Conservation (phyloP, 768 basidiomycete genomes). For the Suillus alpinus region DNA sequence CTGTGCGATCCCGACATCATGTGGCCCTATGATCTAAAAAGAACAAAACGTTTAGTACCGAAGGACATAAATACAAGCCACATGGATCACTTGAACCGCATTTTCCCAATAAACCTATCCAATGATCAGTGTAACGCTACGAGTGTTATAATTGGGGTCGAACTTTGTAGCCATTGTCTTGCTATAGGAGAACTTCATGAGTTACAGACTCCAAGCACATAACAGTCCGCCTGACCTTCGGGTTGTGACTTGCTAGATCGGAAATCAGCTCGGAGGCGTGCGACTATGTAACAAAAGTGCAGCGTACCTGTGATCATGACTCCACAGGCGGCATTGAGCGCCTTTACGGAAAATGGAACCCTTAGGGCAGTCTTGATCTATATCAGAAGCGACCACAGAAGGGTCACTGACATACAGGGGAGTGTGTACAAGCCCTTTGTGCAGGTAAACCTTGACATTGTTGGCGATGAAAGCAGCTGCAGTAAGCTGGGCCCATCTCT, state of each 20-base stretch:
- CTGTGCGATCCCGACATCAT: constrained; percentile 73
- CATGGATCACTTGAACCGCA: constrained; percentile 61
- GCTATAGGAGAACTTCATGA: constrained; percentile 33
- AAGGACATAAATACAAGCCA: neutral
- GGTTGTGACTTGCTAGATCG: constrained; percentile 76
- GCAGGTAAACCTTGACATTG: constrained; percentile 67
- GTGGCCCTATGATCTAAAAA: constrained; percentile 75
- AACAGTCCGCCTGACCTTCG: constrained; percentile 52
- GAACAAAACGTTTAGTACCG: neutral
- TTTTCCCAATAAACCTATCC: constrained; percentile 86
- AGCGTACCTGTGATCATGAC: constrained; percentile 84
- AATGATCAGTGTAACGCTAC: constrained; percentile 2
- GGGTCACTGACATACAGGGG: constrained; percentile 52
- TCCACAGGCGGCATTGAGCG: constrained; percentile 69
- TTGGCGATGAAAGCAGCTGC: constrained; percentile 65
- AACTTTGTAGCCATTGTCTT: constrained; percentile 90
- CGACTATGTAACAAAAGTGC: neutral
- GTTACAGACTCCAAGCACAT: neutral
- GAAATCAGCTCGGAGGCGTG: neutral
- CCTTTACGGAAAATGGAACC: constrained; percentile 76
- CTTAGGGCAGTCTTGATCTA: constrained; percentile 34
- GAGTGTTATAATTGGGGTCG: neutral
- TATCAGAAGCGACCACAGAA: neutral
- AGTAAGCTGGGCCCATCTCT: constrained; percentile 73
- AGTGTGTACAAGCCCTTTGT: constrained; percentile 72